Percentiles rank a stretch among this genome's conserved stretches.
These are phyloP conservation scores for Aspergillus ochraceus DNA, from an alignment of 2,329 filamentous ascomycete species.

Conservation along the genomic window DNA sequence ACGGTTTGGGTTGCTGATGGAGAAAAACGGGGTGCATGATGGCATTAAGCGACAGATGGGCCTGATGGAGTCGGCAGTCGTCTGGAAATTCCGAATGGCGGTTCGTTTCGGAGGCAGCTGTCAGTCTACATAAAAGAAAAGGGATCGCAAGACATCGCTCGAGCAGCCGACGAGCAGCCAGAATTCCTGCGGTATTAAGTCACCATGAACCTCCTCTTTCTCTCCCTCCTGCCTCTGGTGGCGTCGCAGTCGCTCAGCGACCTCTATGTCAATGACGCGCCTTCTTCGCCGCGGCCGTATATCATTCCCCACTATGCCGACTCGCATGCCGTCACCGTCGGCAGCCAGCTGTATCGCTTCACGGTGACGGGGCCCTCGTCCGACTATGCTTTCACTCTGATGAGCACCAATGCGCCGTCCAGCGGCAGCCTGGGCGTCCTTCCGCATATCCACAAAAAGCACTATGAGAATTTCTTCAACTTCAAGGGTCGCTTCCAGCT, in stretches of 20 bases:
- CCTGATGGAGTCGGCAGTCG: neutral
- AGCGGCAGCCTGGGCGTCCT: slow-evolving; percentile 43
- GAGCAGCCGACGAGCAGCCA: neutral
- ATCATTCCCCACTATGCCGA: slow-evolving; percentile 36
- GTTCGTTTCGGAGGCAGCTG: neutral
- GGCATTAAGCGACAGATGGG: neutral
- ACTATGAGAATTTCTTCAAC: slow-evolving; percentile 52
- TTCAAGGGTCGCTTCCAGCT: slow-evolving; percentile 48
- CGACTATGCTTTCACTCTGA: slow-evolving; percentile 46
- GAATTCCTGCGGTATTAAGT: neutral
- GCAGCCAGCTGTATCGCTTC: slow-evolving; percentile 43
- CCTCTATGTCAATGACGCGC: slow-evolving; percentile 31
- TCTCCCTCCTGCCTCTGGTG: slow-evolving; percentile 6
- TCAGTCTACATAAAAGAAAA: neutral
- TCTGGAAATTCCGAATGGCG: neutral
- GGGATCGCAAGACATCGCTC: neutral
- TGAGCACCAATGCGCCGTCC: slow-evolving; percentile 45
- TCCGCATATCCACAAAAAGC: slow-evolving; percentile 44
- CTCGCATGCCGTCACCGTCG: slow-evolving; percentile 34
- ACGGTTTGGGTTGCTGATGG: neutral
- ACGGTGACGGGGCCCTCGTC: slow-evolving; percentile 48
- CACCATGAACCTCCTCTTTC: slow-evolving; percentile 9
- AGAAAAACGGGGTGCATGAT: neutral
- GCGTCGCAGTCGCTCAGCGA: slow-evolving; percentile 14
- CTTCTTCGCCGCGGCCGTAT: slow-evolving; percentile 36